Evolutionary conservation across 2,329 filamentous ascomycete genomes (phyloP).

Genomic region (Phyllosticta citribraziliensis): DNA sequence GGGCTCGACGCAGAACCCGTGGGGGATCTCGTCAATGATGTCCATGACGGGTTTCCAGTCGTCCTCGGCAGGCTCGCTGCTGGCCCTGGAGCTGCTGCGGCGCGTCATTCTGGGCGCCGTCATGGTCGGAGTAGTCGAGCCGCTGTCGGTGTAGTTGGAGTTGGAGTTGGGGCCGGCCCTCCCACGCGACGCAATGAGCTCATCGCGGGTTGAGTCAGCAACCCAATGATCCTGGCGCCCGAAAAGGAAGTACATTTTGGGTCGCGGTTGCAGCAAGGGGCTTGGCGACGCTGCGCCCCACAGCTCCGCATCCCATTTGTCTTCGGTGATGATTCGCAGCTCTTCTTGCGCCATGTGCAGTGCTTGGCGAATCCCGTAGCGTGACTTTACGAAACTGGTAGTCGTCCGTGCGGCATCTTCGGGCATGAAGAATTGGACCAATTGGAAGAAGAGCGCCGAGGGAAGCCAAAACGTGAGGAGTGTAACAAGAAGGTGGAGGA

Average conservation of each 20-base stretch:
- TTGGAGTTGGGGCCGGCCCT: slow-evolving; percentile 13
- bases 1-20: slow-evolving; percentile 49
- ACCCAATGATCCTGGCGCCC: slow-evolving; percentile 53
- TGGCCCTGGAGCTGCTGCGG: slow-evolving; percentile 26
- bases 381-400: slow-evolving; percentile 39
- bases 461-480: slow-evolving; percentile 36
- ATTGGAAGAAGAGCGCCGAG: slow-evolving; percentile 24
- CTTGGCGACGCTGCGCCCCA: slow-evolving; percentile 40
- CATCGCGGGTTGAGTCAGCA: slow-evolving; percentile 46
- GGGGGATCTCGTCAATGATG: slow-evolving; percentile 47
- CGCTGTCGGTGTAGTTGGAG: slow-evolving; percentile 22
- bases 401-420: slow-evolving; percentile 39
- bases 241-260: slow-evolving; percentile 49
- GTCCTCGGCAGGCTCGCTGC: slow-evolving; percentile 18
- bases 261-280: slow-evolving; percentile 18
- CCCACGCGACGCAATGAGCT: slow-evolving; percentile 39
- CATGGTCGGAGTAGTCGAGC: slow-evolving; percentile 47
- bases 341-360: slow-evolving; percentile 50
- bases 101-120: slow-evolving; percentile 46
- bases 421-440: slow-evolving; percentile 35
- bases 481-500: slow-evolving; percentile 29
- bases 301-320: slow-evolving; percentile 49
- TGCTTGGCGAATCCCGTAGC: slow-evolving; percentile 43
- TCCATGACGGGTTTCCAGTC: slow-evolving; percentile 42
- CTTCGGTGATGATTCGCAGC: slow-evolving; percentile 45